Evolutionary conservation across 2,329 filamentous ascomycete species (phyloP).

Genomic region (Fusarium piperis): DNA sequence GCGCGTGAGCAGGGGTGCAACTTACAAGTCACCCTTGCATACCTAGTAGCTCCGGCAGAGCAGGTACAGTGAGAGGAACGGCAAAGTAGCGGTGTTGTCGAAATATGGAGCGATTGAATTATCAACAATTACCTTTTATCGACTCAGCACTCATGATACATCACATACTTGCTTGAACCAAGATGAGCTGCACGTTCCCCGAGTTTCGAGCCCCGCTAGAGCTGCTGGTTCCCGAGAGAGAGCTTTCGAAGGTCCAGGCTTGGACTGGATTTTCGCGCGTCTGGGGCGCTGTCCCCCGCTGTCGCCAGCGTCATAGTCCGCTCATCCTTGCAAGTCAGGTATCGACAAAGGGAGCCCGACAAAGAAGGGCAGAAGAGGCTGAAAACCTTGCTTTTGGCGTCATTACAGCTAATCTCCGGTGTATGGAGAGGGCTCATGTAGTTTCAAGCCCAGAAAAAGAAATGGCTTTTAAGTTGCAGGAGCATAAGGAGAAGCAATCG

Average conservation of each 20-base stretch:
- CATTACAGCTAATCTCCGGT: not conserved
- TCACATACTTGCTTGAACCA: not conserved
- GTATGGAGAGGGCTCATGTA: not conserved
- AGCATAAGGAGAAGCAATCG: not conserved
- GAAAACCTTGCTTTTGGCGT: not conserved
- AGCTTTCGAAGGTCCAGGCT: conserved; percentile 2
- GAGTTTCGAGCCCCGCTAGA: conserved; percentile 1
- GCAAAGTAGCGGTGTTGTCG: not conserved
- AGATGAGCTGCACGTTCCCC: not conserved
- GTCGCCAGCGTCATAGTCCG: conserved; percentile 39
- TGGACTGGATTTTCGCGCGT: conserved; percentile 22
- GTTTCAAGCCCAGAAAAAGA: not conserved
- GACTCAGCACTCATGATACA: not conserved
- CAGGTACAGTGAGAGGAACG: not conserved
- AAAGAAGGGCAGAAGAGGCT: conserved; percentile 1
- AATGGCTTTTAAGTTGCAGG: not conserved
- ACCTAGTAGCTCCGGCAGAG: not conserved
- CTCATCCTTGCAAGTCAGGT: conserved; percentile 33
- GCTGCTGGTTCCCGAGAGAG: conserved; percentile 8
- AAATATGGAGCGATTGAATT: not conserved
- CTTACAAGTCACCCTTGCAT: conserved; percentile 5
- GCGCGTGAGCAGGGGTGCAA: conserved; percentile 15
- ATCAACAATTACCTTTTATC: not conserved
- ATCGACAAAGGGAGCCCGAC: conserved; percentile 36
- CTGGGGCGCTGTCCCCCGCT: conserved; percentile 28